Percentiles rank a stretch among this genome's conserved stretches.
Conservation (phyloP, 768 basidiomycete genomes). For the Lentinula edodes region DNA sequence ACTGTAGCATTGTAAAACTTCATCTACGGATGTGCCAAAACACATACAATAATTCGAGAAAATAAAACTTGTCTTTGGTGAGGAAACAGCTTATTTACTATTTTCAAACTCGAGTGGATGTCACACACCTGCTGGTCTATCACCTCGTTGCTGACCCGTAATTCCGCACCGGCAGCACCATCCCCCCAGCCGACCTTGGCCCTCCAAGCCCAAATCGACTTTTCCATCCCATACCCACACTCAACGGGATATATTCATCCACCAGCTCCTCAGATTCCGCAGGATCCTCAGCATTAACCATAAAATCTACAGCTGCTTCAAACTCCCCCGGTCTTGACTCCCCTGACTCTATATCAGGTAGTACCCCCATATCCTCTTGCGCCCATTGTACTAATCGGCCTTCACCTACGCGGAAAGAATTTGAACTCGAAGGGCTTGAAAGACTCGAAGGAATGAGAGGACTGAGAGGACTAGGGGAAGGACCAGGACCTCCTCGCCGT, state of each 20-base stretch:
- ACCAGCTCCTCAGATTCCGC: slow-evolving; percentile 22
- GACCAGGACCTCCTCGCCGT: too few relatives aligned
- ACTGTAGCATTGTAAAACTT: too few relatives aligned
- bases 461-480: too few relatives aligned
- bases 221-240: slow-evolving; percentile 21
- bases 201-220: background rate
- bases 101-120: background rate
- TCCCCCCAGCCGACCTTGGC: background rate
- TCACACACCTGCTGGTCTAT: background rate
- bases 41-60: too few relatives aligned
- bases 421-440: background rate
- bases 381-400: slow-evolving; percentile 40
- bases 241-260: slow-evolving; percentile 43
- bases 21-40: too few relatives aligned
- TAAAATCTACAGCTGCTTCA: slow-evolving; percentile 25
- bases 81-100: background rate
- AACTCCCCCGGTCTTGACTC: too few relatives aligned
- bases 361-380: slow-evolving; percentile 29
- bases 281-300: slow-evolving; percentile 36
- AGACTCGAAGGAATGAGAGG: too few relatives aligned
- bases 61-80: too few relatives aligned
- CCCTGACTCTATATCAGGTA: slow-evolving; percentile 29
- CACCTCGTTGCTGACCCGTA: background rate
- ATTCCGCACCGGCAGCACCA: background rate
- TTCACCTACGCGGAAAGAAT: slow-evolving; percentile 31